Evolutionary conservation across 768 basidiomycete species (phyloP).

Genomic region (Dioszegia crocea): DNA sequence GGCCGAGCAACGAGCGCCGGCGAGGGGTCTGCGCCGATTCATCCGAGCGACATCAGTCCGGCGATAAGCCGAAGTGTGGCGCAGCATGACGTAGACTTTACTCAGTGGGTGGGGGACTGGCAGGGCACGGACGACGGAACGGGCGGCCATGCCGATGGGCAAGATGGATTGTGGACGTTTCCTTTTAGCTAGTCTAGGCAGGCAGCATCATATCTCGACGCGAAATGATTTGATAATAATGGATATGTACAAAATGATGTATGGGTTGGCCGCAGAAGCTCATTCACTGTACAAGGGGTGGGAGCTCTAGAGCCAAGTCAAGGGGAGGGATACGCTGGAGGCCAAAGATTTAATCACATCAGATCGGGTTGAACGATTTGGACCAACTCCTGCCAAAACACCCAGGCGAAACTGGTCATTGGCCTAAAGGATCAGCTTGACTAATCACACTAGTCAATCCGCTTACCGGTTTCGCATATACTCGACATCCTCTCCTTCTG

Average conservation of each 20-base stretch:
- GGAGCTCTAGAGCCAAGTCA: no score
- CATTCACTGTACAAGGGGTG: neutral
- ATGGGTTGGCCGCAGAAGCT: neutral
- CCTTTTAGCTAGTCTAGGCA: neutral
- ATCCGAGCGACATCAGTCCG: neutral
- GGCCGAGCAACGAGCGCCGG: neutral
- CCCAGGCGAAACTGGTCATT: slow-evolving; percentile 45
- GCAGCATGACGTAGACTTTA: neutral
- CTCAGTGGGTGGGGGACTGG: slow-evolving; percentile 1
- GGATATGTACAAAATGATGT: slow-evolving; percentile 1
- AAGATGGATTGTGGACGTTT: neutral
- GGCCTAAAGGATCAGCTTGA: slow-evolving; percentile 21
- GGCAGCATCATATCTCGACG: no score
- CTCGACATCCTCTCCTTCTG: slow-evolving; percentile 13
- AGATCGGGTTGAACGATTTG: slow-evolving; percentile 20
- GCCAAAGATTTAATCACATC: neutral
- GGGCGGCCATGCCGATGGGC: neutral
- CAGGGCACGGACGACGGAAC: neutral
- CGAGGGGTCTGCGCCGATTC: no score
- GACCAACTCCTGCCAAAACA: slow-evolving; percentile 39
- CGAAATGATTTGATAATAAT: no score
- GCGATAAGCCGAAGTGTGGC: no score
- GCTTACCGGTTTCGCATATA: slow-evolving; percentile 30
- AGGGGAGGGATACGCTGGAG: neutral
- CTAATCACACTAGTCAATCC: neutral